Percentiles rank a stretch among this genome's conserved stretches.
These are phyloP conservation scores for Fusarium proliferatum DNA, from an alignment of 2,329 filamentous ascomycete genomes.

Conservation along the genomic window DNA sequence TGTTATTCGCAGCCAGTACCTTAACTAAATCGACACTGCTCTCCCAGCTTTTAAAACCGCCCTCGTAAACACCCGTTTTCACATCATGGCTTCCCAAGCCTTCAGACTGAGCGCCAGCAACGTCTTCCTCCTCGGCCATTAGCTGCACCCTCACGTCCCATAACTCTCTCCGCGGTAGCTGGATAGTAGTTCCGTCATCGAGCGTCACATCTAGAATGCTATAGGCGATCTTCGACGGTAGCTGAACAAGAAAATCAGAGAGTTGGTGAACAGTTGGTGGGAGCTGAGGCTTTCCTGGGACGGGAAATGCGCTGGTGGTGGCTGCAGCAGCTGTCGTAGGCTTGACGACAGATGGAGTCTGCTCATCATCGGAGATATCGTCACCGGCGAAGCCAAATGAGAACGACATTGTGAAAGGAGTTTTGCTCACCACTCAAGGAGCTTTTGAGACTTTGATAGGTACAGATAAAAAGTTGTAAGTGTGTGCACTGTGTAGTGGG, in stretches of 20 bases:
- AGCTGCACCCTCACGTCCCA: conserved; percentile 86
- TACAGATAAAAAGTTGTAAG: conserved; percentile 34
- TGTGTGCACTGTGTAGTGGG: conserved; percentile 46
- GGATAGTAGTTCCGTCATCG: conserved; percentile 64
- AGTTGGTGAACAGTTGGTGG: conserved; percentile 64
- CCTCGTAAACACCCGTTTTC: conserved; percentile 84
- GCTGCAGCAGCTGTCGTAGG: conserved; percentile 41
- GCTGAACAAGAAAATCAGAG: conserved; percentile 61
- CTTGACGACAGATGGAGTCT: conserved; percentile 36
- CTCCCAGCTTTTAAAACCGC: conserved; percentile 91
- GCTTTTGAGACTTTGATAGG: not conserved
- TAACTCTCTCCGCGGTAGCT: conserved; percentile 78
- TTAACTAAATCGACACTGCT: conserved; percentile 84
- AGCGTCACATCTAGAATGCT: conserved; percentile 67
- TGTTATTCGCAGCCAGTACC: conserved; percentile 63
- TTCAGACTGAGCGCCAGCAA: conserved; percentile 50
- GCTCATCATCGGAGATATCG: conserved; percentile 65
- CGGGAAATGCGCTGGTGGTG: conserved; percentile 64
- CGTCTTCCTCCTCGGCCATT: conserved; percentile 75
- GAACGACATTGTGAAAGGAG: conserved; percentile 57
- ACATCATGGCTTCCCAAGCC: conserved; percentile 77
- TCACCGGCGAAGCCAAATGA: conserved; percentile 72
- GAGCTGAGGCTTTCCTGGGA: conserved; percentile 70
- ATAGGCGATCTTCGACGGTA: conserved; percentile 82
- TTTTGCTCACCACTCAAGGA: conserved; percentile 8